Conservation (phyloP, 179 eudicot species). For the Dionaea muscipula region DNA sequence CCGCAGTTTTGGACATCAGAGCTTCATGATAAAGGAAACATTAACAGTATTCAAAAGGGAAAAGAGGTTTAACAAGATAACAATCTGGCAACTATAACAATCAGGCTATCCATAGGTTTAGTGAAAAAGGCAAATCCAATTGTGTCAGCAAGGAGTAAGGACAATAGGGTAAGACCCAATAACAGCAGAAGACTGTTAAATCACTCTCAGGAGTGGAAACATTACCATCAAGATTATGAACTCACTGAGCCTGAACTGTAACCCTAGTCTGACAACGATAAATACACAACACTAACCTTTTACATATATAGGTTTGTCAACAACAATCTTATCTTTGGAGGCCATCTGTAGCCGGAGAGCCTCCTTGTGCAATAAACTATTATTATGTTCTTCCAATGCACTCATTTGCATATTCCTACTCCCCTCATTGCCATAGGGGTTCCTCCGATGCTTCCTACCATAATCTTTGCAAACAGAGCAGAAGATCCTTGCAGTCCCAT, state of each 20-base stretch:
- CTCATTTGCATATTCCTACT: slow-evolving; percentile 99
- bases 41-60: slow-evolving; percentile 7
- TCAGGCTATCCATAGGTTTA: too few species aligned
- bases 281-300: slow-evolving; percentile 49
- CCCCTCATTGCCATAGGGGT: slow-evolving; percentile 98
- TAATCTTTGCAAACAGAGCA: slow-evolving; percentile 94
- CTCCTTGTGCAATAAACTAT: slow-evolving; percentile 92
- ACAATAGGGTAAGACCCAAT: neutral
- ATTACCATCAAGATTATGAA: too few species aligned
- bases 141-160: neutral
- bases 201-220: too few species aligned
- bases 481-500: slow-evolving; percentile 91
- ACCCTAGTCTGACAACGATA: neutral
- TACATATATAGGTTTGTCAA: slow-evolving; percentile 76
- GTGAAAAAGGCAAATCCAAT: too few species aligned
- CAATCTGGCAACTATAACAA: too few species aligned
- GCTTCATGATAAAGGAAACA: slow-evolving; percentile 36
- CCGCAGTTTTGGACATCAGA: slow-evolving; percentile 97
- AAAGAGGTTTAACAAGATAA: neutral
- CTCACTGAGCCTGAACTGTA: too few species aligned
- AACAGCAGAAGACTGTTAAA: too few species aligned
- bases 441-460: slow-evolving; percentile 93
- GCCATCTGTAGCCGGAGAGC: slow-evolving; percentile 94
- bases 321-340: slow-evolving; percentile 78
- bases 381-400: slow-evolving; percentile 94